phyloP scores from a whole-genome alignment of 2,329 filamentous ascomycete species.

The Anisogramma anomala region DNA sequence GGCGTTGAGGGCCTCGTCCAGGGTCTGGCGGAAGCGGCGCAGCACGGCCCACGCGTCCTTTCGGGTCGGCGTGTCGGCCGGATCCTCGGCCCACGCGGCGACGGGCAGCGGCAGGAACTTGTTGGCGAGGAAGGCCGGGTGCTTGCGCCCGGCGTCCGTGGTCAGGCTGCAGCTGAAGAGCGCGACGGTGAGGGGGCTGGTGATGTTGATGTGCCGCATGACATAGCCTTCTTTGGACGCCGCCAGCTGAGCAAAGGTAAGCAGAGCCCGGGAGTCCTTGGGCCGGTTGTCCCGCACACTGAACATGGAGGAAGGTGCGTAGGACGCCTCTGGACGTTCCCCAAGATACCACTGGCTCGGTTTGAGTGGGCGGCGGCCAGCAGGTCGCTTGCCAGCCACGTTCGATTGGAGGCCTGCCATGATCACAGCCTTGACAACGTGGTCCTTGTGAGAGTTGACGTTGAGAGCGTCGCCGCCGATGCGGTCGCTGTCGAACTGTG shows the following conservation, averaged over 20 bases:
- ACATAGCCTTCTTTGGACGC: background rate
- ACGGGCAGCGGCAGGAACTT: background rate
- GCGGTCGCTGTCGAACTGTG: background rate
- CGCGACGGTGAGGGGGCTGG: slow-evolving; percentile 1
- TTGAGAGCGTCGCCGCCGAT: slow-evolving; percentile 28
- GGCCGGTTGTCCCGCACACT: background rate
- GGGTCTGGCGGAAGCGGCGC: background rate
- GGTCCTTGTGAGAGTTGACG: slow-evolving; percentile 29
- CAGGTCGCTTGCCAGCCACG: slow-evolving; percentile 23
- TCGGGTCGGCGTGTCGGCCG: no score
- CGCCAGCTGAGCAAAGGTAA: background rate
- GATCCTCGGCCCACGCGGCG: background rate
- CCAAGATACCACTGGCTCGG: background rate
- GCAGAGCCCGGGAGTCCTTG: background rate
- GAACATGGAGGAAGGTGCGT: background rate
- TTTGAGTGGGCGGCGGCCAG: slow-evolving; percentile 3
- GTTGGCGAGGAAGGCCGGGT: background rate
- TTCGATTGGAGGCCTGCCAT: slow-evolving; percentile 34
- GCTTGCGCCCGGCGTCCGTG: background rate
- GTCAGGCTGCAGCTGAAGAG: slow-evolving; percentile 2
- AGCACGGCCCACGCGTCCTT: no score
- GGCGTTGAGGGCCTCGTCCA: slow-evolving; percentile 1
- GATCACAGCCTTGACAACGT: slow-evolving; percentile 34
- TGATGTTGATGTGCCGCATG: background rate
- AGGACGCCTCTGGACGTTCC: background rate